Conservation (phyloP, 2,329 filamentous ascomycete species). For the Colletotrichum siamense region DNA sequence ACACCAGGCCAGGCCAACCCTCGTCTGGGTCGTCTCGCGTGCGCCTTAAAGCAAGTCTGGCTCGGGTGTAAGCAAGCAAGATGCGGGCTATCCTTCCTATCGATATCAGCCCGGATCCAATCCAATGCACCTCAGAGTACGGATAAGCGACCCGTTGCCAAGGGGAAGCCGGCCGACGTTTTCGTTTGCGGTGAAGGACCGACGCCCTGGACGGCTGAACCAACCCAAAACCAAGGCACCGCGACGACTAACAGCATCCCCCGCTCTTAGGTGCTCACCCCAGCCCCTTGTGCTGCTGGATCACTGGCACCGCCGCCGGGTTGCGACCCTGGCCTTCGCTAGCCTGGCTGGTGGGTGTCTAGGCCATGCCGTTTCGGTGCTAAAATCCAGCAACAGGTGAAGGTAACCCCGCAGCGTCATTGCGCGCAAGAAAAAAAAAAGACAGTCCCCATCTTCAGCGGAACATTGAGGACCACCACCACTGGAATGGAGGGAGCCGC, state of each 20-base stretch:
- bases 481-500: constrained; percentile 10
- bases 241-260: background rate
- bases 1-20: background rate
- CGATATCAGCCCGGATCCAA: background rate
- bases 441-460: constrained; percentile 20
- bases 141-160: background rate
- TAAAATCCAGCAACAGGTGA: background rate
- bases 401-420: constrained; percentile 15
- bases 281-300: constrained; percentile 6
- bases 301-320: constrained; percentile 8
- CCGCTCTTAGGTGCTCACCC: background rate
- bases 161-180: background rate
- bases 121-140: background rate
- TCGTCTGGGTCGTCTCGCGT: background rate
- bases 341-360: background rate
- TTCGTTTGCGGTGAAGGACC: constrained; percentile 2
- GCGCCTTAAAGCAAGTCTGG: background rate
- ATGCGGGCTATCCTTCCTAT: background rate
- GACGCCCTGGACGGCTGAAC: background rate
- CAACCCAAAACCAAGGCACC: constrained; percentile 1
- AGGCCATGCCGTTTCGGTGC: background rate
- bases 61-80: background rate
- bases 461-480: constrained; percentile 5
- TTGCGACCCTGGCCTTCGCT: constrained; percentile 11
- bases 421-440: background rate